Evolutionary conservation across 176 grass and related monocot species (phyloP).

Genomic region (Oryza rufipogon): DNA sequence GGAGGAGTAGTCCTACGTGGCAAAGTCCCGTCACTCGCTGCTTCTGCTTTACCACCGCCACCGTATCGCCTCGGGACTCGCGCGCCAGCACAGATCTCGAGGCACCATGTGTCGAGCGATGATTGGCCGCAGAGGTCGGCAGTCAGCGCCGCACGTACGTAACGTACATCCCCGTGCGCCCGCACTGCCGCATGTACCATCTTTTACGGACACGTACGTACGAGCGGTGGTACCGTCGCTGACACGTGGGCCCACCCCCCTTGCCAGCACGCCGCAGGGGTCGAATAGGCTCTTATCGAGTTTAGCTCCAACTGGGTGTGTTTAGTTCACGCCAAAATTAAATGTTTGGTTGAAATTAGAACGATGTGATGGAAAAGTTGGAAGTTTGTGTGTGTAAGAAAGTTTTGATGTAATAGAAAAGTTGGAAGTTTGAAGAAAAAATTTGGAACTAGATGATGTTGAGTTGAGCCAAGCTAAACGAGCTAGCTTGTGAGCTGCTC

Average conservation of each 20-base stretch:
- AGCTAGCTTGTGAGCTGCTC: too few relatives aligned
- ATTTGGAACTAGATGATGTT: too few relatives aligned
- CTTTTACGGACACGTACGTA: not conserved
- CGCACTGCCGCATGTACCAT: not conserved
- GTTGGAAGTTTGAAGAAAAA: too few relatives aligned
- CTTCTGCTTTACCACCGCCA: constrained; percentile 16
- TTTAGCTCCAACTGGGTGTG: too few relatives aligned
- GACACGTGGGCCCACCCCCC: not conserved
- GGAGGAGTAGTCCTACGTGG: constrained; percentile 11
- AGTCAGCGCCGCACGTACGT: not conserved
- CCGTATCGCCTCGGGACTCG: constrained; percentile 1
- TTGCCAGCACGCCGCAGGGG: too few relatives aligned
- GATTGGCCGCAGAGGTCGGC: not conserved
- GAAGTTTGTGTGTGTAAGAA: too few relatives aligned
- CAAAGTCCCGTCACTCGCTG: not conserved
- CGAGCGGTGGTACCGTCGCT: not conserved
- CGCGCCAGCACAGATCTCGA: not conserved
- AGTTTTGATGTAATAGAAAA: too few relatives aligned
- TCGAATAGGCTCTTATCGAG: too few relatives aligned
- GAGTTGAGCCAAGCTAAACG: too few relatives aligned
- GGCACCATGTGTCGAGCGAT: not conserved
- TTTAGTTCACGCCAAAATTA: too few relatives aligned
- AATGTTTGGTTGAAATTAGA: too few relatives aligned
- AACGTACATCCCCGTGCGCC: not conserved
- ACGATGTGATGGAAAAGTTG: too few relatives aligned